These are phyloP conservation scores for Tetradesmus lagerheimii DNA, from an alignment of 139 green algal species.

Conservation along the genomic window DNA sequence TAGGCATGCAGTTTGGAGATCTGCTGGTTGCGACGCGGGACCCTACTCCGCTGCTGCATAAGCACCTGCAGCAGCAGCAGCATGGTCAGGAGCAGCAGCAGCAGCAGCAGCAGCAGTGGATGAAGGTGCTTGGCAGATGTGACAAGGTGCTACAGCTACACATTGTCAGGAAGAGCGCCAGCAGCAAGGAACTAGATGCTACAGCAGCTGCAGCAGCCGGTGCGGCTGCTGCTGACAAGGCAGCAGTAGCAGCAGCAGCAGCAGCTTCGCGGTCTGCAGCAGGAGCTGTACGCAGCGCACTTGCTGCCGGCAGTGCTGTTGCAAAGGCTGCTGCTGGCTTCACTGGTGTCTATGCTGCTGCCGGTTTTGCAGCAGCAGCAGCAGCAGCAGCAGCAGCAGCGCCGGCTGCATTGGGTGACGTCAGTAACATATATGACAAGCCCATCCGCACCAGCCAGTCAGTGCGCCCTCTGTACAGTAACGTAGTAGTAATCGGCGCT, in stretches of 20 bases:
- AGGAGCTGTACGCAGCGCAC: no score
- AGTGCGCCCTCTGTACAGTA: conserved; percentile 4
- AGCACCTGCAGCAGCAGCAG: not conserved
- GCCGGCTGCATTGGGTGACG: not conserved
- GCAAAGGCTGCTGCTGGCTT: not conserved
- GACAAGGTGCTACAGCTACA: conserved; percentile 40
- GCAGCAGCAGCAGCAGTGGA: conserved; percentile 27
- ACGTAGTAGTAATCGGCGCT: not conserved
- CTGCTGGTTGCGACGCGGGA: conserved; percentile 23
- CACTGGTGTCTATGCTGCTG: no score
- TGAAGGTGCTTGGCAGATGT: conserved; percentile 8
- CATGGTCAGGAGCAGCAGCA: not conserved
- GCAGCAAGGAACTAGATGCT: conserved; percentile 11
- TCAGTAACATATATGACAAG: not conserved
- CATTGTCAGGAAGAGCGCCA: conserved; percentile 13
- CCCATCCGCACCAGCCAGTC: not conserved
- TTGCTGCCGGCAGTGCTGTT: not conserved
- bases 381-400: not conserved
- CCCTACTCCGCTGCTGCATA: not conserved
- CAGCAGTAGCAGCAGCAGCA: conserved; percentile 21
- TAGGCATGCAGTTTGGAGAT: conserved; percentile 29
- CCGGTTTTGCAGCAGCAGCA: not conserved
- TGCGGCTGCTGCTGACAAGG: not conserved
- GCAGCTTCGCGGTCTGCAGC: not conserved
- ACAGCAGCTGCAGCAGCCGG: conserved; percentile 4